A percentile compares a stretch with the other conserved stretches of the same genome.
Evolutionary conservation across 331 rosid species (phyloP).

Genomic region (Dryas integrifolia): DNA sequence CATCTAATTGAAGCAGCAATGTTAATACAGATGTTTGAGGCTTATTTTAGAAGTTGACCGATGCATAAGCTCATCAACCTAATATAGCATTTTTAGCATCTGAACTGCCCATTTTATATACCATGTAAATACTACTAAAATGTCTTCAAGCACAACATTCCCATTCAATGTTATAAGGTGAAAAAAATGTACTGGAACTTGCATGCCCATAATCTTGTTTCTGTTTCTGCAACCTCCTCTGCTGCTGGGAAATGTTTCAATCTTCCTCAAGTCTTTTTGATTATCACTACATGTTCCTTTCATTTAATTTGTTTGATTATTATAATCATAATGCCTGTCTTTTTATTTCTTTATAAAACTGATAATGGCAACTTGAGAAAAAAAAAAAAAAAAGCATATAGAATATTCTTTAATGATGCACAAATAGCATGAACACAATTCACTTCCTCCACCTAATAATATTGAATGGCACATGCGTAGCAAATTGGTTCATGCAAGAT

Average conservation of each 20-base stretch:
- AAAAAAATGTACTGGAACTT: too few species aligned
- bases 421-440: neutral
- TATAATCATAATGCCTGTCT: neutral
- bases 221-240: neutral
- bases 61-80: slow-evolving; percentile 5
- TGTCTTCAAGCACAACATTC: neutral
- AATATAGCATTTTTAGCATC: neutral
- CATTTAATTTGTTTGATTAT: too few species aligned
- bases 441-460: neutral
- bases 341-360: neutral
- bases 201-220: neutral
- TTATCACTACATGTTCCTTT: too few species aligned
- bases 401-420: neutral
- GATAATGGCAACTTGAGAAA: neutral
- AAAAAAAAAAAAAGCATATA: too few species aligned
- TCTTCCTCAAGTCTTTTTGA: neutral
- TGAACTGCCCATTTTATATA: neutral
- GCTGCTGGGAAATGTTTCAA: neutral
- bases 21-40: neutral
- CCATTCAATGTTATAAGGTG: too few species aligned
- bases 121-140: neutral
- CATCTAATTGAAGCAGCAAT: slow-evolving; percentile 16
- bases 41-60: neutral
- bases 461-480: neutral
- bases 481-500: neutral